Evolutionary conservation across 352 stramenopile genomes (phyloP), one percentile per base, ranked within the genome.

Genomic region (Phytophthora lateralis): DNA sequence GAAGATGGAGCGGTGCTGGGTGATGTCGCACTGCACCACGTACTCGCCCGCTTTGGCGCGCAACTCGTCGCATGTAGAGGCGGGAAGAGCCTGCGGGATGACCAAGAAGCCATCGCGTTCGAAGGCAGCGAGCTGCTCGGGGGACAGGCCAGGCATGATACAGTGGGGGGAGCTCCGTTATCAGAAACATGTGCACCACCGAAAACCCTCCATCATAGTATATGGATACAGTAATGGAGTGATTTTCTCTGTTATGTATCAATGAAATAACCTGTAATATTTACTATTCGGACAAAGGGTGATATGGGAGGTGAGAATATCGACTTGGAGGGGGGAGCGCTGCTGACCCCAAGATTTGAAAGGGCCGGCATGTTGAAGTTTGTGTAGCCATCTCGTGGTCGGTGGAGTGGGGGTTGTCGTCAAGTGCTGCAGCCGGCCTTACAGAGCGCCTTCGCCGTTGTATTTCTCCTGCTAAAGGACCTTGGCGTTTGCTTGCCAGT

Each of bases 1-100:
- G 69, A 93, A 95, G 66, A 92, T 90, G 12, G 82, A 92, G 46
- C 82, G 78, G 53, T 91, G 78, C 63, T 75, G 57, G 41, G 69
- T 78, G 52, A 89, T 57, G 55, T 91, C 79, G 52, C 83, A 91
- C 41, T 85, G 61, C 3, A 62, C 65, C 32, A 93, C 74, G 67
- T 89, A 83, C 35, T 87, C 62, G 12, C 39, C 48, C 0, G 83
- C 75, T 34, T 69, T 74, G n/a, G 55, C 73, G 42, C 82, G 78
- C 50, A 95, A 56, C 27, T 60, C 49, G 43, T 92, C 80, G 63
- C 83, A 95, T 8, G 59, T 64, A 1, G 76, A 66, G 17, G 63
- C 43, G 0, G 71, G 59, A 4, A 95, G 59, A 11, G 78, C 79
- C 4, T 51, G 50, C 4, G 56, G 65, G 43, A 93, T 66, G 21